These are phyloP conservation scores for Penicillium ochrochloron DNA, from an alignment of 495 filamentous ascomycete species.

Conservation along the genomic window DNA sequence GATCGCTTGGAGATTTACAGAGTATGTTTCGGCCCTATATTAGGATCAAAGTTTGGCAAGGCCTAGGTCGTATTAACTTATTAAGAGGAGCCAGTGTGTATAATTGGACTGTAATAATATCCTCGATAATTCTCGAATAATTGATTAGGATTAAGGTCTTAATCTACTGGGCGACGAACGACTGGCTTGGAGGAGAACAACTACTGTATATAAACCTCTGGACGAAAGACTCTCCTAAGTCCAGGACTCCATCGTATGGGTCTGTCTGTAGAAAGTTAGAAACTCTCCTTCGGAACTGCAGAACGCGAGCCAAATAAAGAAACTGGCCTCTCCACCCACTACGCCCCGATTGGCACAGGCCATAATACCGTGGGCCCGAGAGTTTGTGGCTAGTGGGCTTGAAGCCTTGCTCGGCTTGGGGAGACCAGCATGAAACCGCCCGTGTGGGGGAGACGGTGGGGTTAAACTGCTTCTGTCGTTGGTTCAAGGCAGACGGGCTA, in stretches of 20 bases:
- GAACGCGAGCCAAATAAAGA: conserved; percentile 4
- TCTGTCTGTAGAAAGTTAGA: neutral
- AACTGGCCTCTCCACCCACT: neutral
- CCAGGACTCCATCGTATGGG: too few relatives aligned
- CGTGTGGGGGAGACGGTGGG: conserved; percentile 23
- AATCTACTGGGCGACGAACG: neutral
- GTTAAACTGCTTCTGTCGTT: neutral
- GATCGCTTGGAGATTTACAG: neutral
- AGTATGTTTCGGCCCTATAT: too few relatives aligned
- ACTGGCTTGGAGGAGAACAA: neutral
- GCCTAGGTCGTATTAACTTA: too few relatives aligned
- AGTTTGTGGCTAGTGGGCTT: neutral
- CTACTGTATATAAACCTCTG: too few relatives aligned
- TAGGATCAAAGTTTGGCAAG: too few relatives aligned
- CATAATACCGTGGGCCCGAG: neutral
- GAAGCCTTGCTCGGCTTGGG: neutral
- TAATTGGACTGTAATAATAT: too few relatives aligned
- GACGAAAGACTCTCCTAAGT: too few relatives aligned
- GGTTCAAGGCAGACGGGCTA: too few relatives aligned
- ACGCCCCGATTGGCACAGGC: neutral
- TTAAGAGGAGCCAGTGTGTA: too few relatives aligned
- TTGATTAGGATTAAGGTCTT: too few relatives aligned
- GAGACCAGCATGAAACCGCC: conserved; percentile 15
- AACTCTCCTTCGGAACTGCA: conserved; percentile 4
- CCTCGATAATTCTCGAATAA: too few relatives aligned